Evolutionary conservation across 2,329 filamentous ascomycete species (phyloP).

Genomic region (Curvularia sp.): DNA sequence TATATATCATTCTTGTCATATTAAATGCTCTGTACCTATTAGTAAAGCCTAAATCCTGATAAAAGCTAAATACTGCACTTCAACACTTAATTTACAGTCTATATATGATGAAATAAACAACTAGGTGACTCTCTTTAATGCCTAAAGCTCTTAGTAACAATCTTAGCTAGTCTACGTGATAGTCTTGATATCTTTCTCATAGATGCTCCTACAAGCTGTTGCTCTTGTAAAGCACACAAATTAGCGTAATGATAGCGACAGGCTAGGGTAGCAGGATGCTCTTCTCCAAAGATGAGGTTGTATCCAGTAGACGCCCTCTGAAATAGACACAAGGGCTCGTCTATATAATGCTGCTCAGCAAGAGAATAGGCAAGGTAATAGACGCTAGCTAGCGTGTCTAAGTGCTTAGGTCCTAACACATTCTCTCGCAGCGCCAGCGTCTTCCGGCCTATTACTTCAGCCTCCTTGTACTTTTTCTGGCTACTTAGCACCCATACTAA

Average conservation of each 20-base stretch:
- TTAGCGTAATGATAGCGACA: conserved; percentile 6
- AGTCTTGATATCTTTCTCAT: background rate
- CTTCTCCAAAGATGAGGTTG: conserved; percentile 8
- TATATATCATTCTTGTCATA: too few relatives aligned
- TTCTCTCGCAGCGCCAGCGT: conserved; percentile 12
- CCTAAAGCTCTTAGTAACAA: background rate
- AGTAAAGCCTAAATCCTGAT: too few relatives aligned
- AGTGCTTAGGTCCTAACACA: conserved; percentile 12
- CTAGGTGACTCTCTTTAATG: background rate
- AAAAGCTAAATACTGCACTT: too few relatives aligned
- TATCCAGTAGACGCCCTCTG: conserved; percentile 11
- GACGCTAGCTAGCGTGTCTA: conserved; percentile 10
- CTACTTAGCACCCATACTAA: background rate
- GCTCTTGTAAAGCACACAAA: background rate
- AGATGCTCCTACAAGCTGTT: background rate
- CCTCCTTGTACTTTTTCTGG: conserved; percentile 21
- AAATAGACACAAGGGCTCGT: conserved; percentile 6
- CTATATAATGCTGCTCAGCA: conserved; percentile 5
- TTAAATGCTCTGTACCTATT: too few relatives aligned
- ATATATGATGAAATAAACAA: too few relatives aligned
- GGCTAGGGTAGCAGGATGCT: background rate
- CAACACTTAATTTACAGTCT: too few relatives aligned
- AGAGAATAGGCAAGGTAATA: conserved; percentile 13
- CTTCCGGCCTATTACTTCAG: conserved; percentile 10
- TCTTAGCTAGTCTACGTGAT: background rate